These are phyloP conservation scores for Tolypocladium album DNA, from an alignment of 2,329 filamentous ascomycete genomes.

Conservation along the genomic window DNA sequence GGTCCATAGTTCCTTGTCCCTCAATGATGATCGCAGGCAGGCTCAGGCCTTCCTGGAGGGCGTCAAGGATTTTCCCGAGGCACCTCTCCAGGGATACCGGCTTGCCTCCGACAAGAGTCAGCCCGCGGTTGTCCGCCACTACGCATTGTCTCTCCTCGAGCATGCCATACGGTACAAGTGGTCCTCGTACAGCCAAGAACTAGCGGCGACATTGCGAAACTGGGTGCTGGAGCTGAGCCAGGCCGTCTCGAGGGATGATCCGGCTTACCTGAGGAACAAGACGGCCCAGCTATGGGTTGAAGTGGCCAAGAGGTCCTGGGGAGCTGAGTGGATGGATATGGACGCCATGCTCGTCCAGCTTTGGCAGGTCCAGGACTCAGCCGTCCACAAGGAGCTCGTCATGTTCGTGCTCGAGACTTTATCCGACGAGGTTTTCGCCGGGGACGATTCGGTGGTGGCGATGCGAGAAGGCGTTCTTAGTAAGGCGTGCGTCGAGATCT, in stretches of 20 bases:
- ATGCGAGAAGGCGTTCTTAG: slow-evolving; percentile 76
- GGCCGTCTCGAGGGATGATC: slow-evolving; percentile 59
- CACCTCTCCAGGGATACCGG: slow-evolving; percentile 74
- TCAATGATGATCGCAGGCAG: slow-evolving; percentile 70
- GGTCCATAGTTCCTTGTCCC: slow-evolving; percentile 72
- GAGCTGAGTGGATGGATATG: slow-evolving; percentile 90
- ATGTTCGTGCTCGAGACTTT: slow-evolving; percentile 81
- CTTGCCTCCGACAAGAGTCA: slow-evolving; percentile 69
- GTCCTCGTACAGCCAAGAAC: slow-evolving; percentile 58
- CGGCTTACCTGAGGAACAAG: slow-evolving; percentile 82
- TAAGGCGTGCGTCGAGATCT: slow-evolving; percentile 85
- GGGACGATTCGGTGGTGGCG: slow-evolving; percentile 78
- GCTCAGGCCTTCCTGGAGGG: slow-evolving; percentile 80
- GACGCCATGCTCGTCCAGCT: slow-evolving; percentile 71
- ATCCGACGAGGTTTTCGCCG: slow-evolving; percentile 87
- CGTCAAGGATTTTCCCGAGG: slow-evolving; percentile 68
- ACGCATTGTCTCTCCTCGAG: slow-evolving; percentile 84
- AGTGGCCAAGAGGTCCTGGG: slow-evolving; percentile 87
- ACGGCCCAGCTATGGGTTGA: slow-evolving; percentile 92
- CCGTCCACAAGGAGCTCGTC: slow-evolving; percentile 71
- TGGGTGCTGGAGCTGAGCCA: slow-evolving; percentile 75
- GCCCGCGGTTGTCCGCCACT: slow-evolving; percentile 78
- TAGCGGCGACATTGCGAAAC: slow-evolving; percentile 56
- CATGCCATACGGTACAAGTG: slow-evolving; percentile 81
- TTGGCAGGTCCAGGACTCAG: slow-evolving; percentile 60